These are phyloP conservation scores for Xylariomycetidae sp. DNA, from an alignment of 2,329 filamentous ascomycete genomes.

Conservation along the genomic window DNA sequence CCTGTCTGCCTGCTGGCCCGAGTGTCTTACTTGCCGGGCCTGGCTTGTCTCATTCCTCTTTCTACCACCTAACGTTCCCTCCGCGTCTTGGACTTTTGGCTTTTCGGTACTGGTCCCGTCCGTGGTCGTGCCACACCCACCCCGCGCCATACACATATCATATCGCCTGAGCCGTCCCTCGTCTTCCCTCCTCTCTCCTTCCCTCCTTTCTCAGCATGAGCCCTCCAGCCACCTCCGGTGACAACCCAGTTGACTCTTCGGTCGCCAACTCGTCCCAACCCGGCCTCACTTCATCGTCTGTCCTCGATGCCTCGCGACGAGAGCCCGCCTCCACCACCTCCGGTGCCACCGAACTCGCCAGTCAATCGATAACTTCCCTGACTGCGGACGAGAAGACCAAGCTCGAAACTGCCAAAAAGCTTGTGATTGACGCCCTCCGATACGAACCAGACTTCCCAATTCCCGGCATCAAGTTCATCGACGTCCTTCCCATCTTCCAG, in stretches of 20 bases:
- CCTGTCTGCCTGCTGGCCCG: slow-evolving; percentile 15
- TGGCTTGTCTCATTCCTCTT: slow-evolving; percentile 23
- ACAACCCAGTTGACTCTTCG: slow-evolving; percentile 30
- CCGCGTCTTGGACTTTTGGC: too few species aligned
- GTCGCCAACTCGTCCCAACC: slow-evolving; percentile 27
- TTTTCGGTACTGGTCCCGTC: too few species aligned
- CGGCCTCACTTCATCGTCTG: slow-evolving; percentile 24
- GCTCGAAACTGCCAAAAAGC: slow-evolving; percentile 24
- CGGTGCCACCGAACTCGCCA: slow-evolving; percentile 58
- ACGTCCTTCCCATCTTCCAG: slow-evolving; percentile 95
- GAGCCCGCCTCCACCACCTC: slow-evolving; percentile 56
- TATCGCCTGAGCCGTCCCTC: slow-evolving; percentile 23
- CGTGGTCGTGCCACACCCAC: slow-evolving; percentile 28
- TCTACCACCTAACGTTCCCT: slow-evolving; percentile 22
- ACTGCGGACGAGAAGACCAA: slow-evolving; percentile 22
- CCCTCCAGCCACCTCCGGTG: slow-evolving; percentile 24
- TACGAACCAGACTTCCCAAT: slow-evolving; percentile 90
- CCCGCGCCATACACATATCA: slow-evolving; percentile 20
- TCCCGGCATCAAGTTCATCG: slow-evolving; percentile 90
- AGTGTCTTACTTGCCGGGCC: slow-evolving; percentile 24
- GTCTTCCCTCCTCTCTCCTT: slow-evolving; percentile 23
- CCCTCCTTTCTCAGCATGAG: slow-evolving; percentile 30
- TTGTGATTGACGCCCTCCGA: slow-evolving; percentile 66
- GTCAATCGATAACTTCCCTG: slow-evolving; percentile 54
- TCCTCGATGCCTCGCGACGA: slow-evolving; percentile 56